Evolutionary conservation across 2,329 filamentous ascomycete species (phyloP).

Genomic region (Penicillium sp.): DNA sequence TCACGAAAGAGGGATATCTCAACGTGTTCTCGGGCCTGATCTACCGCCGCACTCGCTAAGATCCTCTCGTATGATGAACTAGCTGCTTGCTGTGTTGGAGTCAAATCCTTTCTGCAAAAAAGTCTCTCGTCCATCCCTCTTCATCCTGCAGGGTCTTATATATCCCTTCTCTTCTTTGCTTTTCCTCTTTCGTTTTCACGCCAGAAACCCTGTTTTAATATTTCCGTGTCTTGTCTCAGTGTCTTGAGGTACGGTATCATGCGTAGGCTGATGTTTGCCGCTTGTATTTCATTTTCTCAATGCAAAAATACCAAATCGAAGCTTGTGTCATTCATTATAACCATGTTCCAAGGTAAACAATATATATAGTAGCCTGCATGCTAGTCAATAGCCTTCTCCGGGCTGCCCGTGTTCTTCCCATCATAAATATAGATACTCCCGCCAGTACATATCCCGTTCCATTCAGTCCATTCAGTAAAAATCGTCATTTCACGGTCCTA

Average conservation of each 20-base stretch:
- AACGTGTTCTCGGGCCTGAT: slow-evolving; percentile 41
- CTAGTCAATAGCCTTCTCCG: not conserved
- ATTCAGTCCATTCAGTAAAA: not conserved
- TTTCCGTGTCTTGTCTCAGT: not conserved
- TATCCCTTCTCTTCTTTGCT: slow-evolving; percentile 5
- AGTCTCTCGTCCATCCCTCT: not conserved
- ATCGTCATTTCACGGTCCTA: not conserved
- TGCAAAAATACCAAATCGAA: not conserved
- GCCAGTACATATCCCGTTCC: not conserved
- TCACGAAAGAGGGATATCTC: slow-evolving; percentile 43
- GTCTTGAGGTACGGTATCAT: not conserved
- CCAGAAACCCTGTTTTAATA: not conserved
- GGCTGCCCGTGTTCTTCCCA: not conserved
- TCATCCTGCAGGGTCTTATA: not conserved
- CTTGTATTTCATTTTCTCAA: not conserved
- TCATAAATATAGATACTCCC: not conserved
- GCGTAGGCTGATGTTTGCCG: not conserved
- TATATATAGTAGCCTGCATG: not conserved
- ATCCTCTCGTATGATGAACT: not conserved
- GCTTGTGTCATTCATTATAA: not conserved
- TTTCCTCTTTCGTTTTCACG: not conserved
- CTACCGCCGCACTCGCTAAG: slow-evolving; percentile 31
- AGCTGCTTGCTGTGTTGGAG: not conserved
- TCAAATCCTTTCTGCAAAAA: not conserved
- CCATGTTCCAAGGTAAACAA: not conserved